Evolutionary conservation across 176 grass and related monocot genomes (phyloP).

Genomic region (Zoysia japonica): DNA sequence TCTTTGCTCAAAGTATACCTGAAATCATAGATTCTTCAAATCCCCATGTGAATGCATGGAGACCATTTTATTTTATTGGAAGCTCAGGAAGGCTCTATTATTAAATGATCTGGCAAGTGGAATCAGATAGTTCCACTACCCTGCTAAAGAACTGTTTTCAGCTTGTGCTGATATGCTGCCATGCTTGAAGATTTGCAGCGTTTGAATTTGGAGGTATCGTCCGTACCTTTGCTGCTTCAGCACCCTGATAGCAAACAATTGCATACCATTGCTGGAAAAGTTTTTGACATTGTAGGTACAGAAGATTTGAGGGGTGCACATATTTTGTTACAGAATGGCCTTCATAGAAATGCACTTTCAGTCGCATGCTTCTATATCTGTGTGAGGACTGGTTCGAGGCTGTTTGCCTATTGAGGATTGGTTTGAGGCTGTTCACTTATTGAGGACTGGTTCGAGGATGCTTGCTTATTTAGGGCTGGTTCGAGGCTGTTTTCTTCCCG

Average conservation of each 20-base stretch:
- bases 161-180: neutral
- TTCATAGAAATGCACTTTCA: neutral
- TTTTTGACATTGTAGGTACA: neutral
- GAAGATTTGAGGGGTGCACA: neutral
- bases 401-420: too few species aligned
- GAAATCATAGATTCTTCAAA: slow-evolving; percentile 3
- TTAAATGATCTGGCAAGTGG: neutral
- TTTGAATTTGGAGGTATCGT: neutral
- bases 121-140: neutral
- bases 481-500: neutral
- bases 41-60: neutral
- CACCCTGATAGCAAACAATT: neutral
- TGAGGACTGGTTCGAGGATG: neutral
- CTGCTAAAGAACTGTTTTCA: neutral
- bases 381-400: neutral
- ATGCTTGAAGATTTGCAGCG: neutral
- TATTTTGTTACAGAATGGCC: neutral
- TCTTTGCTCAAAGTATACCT: neutral
- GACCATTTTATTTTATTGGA: neutral
- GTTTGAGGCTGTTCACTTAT: neutral
- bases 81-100: neutral
- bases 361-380: neutral
- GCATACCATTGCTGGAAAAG: neutral
- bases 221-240: neutral
- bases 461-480: neutral